These are phyloP conservation scores for Cetraspora pellucida DNA, from an alignment of 192 early-diverging fungal species.

Conservation along the genomic window DNA sequence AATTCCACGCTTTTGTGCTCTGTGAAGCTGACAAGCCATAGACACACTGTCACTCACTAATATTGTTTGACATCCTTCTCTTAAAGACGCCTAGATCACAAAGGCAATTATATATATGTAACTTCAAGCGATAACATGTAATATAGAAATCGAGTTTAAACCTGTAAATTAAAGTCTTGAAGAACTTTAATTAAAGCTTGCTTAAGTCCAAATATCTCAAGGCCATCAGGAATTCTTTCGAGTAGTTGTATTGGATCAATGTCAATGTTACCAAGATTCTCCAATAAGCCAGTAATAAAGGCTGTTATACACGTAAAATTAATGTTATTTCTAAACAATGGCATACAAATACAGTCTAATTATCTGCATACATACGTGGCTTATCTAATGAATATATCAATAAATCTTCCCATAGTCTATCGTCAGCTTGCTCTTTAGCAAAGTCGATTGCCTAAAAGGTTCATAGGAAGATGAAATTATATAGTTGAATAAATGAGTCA, in stretches of 20 bases:
- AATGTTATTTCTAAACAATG: background rate
- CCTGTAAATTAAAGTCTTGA: constrained; percentile 89
- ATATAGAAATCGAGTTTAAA: constrained; percentile 38
- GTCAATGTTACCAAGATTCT: constrained; percentile 79
- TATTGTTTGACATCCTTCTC: constrained; percentile 90
- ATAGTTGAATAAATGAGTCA: too few species aligned
- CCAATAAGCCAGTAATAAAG: constrained; percentile 91
- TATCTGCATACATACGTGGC: constrained; percentile 63
- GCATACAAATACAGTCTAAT: background rate
- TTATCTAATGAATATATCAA: constrained; percentile 94
- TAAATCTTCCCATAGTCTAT: constrained; percentile 93
- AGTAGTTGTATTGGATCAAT: constrained; percentile 86
- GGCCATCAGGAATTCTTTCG: constrained; percentile 73
- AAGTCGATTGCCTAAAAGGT: constrained; percentile 87
- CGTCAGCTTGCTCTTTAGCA: constrained; percentile 96
- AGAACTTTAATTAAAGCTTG: constrained; percentile 84
- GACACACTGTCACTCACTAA: constrained; percentile 84
- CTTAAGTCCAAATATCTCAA: constrained; percentile 82
- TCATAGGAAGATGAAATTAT: background rate
- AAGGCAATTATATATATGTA: background rate
- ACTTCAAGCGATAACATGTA: background rate
- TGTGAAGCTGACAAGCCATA: constrained; percentile 70
- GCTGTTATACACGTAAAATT: constrained; percentile 39
- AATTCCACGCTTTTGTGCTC: constrained; percentile 69
- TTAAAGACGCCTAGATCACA: constrained; percentile 69